Percentiles rank a stretch among this genome's conserved stretches.
Evolutionary conservation across 192 early-diverging fungal species (phyloP).

Genomic region (Entomortierella beljakovae): DNA sequence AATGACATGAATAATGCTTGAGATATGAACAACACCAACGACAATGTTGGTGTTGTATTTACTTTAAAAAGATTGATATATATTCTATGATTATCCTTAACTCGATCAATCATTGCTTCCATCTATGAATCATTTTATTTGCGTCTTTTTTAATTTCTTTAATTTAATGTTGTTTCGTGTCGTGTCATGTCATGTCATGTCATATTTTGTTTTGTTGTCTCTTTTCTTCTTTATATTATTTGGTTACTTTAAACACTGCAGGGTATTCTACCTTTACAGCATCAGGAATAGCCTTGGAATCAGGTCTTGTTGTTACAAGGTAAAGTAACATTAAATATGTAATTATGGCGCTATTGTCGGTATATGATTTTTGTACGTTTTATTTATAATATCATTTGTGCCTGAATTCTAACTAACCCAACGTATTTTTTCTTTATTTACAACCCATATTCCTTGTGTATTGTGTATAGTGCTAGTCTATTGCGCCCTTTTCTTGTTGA

Average conservation of each 20-base stretch:
- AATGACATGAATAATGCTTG: no score
- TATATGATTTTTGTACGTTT: background rate
- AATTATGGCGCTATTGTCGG: background rate
- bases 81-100: conserved; percentile 39
- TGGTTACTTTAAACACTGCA: conserved; percentile 36
- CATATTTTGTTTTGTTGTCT: no score
- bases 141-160: conserved; percentile 11
- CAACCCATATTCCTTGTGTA: no score
- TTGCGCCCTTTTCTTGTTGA: conserved; percentile 37
- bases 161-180: no score
- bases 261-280: conserved; percentile 53
- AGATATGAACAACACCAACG: no score
- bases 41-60: background rate
- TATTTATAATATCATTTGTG: no score
- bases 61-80: no score
- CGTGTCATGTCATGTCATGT: no score
- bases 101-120: conserved; percentile 17
- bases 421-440: background rate
- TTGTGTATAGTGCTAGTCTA: conserved; percentile 40
- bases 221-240: conserved; percentile 8
- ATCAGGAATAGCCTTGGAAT: conserved; percentile 41
- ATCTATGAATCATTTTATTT: conserved; percentile 1
- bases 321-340: background rate
- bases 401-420: background rate
- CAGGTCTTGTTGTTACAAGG: conserved; percentile 49